A percentile compares a stretch with the other conserved stretches of the same genome.
Evolutionary conservation across 768 basidiomycete species (phyloP).

Genomic region (Rhodosporidiobolus odoratus): DNA sequence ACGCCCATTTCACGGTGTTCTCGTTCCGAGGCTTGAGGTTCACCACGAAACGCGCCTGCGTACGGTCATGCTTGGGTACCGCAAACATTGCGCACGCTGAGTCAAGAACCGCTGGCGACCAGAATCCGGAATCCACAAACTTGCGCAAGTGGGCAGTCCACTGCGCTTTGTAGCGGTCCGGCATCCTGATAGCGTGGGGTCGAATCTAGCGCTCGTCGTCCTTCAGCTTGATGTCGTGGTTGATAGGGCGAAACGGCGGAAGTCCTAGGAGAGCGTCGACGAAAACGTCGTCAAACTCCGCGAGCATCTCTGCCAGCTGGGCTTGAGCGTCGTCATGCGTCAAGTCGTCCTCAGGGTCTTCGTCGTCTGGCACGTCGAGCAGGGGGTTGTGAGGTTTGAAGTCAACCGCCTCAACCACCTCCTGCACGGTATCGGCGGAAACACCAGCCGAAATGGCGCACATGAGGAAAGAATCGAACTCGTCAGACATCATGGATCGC

Average conservation of each 20-base stretch:
- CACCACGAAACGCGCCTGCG: conserved; percentile 8
- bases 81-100: conserved; percentile 19
- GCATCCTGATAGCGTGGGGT: neutral
- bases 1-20: neutral
- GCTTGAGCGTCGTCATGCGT: neutral
- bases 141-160: conserved; percentile 4
- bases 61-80: conserved; percentile 9
- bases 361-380: neutral
- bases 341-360: neutral
- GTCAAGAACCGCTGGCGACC: conserved; percentile 12
- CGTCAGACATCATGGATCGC: neutral
- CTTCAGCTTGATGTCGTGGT: conserved; percentile 1
- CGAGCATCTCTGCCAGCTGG: neutral
- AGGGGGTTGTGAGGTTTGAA: conserved; percentile 16
- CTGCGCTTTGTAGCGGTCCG: conserved; percentile 2
- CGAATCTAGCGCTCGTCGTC: neutral
- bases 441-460: neutral
- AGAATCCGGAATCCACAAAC: conserved; percentile 11
- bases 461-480: neutral
- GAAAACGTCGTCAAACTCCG: conserved; percentile 1
- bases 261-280: conserved; percentile 5
- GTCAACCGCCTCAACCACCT: neutral
- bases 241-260: conserved; percentile 9
- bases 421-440: no score
- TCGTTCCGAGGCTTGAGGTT: conserved; percentile 13